These are phyloP conservation scores for Biancaea sappan DNA, from an alignment of 306 rosid species.

Conservation along the genomic window DNA sequence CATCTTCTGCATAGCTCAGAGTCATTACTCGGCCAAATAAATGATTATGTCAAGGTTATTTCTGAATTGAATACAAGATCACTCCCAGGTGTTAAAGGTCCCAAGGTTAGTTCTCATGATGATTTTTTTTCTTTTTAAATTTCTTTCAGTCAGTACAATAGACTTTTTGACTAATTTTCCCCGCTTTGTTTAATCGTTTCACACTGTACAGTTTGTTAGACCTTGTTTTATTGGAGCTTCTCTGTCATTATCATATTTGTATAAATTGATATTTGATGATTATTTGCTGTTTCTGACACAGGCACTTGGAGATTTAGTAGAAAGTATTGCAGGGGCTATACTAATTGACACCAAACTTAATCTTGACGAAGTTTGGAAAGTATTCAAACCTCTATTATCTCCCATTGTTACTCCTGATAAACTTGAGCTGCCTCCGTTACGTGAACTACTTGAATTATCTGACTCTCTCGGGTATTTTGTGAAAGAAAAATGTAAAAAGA, in stretches of 20 bases:
- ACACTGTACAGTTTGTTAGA: background rate
- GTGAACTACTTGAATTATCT: slow-evolving; percentile 71
- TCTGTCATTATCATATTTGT: slow-evolving; percentile 32
- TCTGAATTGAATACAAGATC: slow-evolving; percentile 49
- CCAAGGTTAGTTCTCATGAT: slow-evolving; percentile 63
- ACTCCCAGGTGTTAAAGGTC: slow-evolving; percentile 58
- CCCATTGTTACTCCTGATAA: slow-evolving; percentile 97
- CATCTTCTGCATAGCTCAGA: slow-evolving; percentile 82
- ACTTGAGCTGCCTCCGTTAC: slow-evolving; percentile 78
- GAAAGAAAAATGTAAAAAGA: slow-evolving; percentile 57
- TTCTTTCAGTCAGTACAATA: no score
- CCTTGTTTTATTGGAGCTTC: background rate
- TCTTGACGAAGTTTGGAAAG: slow-evolving; percentile 77
- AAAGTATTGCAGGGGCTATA: slow-evolving; percentile 93
- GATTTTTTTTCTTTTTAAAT: background rate
- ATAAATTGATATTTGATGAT: background rate
- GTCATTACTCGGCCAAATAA: slow-evolving; percentile 63
- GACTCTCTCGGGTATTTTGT: slow-evolving; percentile 72
- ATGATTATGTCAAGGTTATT: slow-evolving; percentile 61
- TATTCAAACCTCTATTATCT: slow-evolving; percentile 76
- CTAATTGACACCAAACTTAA: slow-evolving; percentile 80
- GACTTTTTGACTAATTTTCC: no score
- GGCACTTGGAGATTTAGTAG: slow-evolving; percentile 95
- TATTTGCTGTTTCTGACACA: slow-evolving; percentile 34
- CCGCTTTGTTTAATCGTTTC: background rate